Conservation (phyloP, 2,329 filamentous ascomycete genomes). For the Fusarium austroafricanum region DNA sequence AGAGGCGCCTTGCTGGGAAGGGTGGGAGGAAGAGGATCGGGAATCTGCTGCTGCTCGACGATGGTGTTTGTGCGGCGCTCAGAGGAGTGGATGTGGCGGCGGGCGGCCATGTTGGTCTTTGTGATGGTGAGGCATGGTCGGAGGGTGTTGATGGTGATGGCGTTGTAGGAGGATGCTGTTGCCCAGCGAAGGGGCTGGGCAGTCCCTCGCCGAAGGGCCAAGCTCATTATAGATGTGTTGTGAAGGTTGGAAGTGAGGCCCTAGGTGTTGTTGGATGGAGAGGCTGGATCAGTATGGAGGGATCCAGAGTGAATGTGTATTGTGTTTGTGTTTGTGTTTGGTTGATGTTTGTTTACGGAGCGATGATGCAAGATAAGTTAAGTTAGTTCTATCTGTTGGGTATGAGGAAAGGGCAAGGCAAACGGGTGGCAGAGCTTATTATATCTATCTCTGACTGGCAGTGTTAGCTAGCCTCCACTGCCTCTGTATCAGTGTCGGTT, state of each 20-base stretch:
- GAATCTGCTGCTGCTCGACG: constrained; percentile 47
- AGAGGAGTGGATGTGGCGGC: constrained; percentile 53
- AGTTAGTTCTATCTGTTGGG: constrained; percentile 21
- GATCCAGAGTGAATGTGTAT: constrained; percentile 17
- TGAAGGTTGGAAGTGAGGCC: constrained; percentile 5
- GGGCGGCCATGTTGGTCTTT: constrained; percentile 28
- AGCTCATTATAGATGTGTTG: constrained; percentile 42
- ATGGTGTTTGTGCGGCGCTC: constrained; percentile 52
- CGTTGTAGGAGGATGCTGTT: constrained; percentile 27
- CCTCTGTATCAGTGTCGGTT: constrained; percentile 18
- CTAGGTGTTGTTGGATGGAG: constrained; percentile 12
- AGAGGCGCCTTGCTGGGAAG: constrained; percentile 60
- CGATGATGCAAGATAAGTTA: constrained; percentile 38
- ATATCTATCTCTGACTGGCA: constrained; percentile 19
- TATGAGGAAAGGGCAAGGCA: constrained; percentile 4
- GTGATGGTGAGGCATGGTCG: constrained; percentile 39
- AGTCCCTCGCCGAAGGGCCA: constrained; percentile 44
- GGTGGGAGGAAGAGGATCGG: constrained; percentile 46
- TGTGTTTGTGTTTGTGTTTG: background rate
- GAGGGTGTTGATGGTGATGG: constrained; percentile 34
- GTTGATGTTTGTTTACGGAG: constrained; percentile 27
- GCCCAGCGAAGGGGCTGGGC: constrained; percentile 44
- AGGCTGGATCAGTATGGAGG: constrained; percentile 34
- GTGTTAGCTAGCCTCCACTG: background rate
- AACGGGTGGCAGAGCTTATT: constrained; percentile 36